phyloP scores from a whole-genome alignment of 1,284 basidiomycete genomes.

The Sanghuangporus sanghuang region DNA sequence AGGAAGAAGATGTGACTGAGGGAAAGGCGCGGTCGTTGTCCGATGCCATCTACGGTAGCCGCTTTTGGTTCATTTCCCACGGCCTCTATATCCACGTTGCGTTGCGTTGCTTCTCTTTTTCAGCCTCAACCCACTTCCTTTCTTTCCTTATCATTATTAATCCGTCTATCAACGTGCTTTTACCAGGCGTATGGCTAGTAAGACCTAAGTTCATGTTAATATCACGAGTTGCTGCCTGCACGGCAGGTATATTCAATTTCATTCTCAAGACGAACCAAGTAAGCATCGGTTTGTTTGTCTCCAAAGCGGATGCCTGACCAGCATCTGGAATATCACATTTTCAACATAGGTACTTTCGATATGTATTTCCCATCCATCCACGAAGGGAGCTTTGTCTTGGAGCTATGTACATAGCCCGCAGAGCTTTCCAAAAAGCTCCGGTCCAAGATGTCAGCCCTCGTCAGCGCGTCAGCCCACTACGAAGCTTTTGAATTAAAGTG shows the following conservation, averaged over 20 bases:
- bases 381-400: background rate
- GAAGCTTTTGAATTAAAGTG: background rate
- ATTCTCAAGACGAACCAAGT: no score
- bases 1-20: background rate
- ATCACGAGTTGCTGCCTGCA: no score
- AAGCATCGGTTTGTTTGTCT: no score
- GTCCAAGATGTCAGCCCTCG: background rate
- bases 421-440: background rate
- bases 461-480: background rate
- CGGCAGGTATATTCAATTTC: no score
- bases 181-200: no score
- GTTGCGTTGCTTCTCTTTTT: background rate
- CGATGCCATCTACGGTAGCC: slow-evolving; percentile 4
- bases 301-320: background rate
- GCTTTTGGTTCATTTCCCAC: background rate
- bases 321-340: background rate
- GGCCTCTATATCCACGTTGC: background rate
- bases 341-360: background rate
- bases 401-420: background rate
- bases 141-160: no score
- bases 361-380: background rate
- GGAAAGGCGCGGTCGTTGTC: slow-evolving; percentile 4
- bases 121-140: background rate
- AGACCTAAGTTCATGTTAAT: no score
- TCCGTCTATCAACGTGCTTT: no score